Evolutionary conservation across 305 asterid genomes (phyloP), one percentile per base, ranked within the genome.

Genomic region (Striga hermonthica): DNA sequence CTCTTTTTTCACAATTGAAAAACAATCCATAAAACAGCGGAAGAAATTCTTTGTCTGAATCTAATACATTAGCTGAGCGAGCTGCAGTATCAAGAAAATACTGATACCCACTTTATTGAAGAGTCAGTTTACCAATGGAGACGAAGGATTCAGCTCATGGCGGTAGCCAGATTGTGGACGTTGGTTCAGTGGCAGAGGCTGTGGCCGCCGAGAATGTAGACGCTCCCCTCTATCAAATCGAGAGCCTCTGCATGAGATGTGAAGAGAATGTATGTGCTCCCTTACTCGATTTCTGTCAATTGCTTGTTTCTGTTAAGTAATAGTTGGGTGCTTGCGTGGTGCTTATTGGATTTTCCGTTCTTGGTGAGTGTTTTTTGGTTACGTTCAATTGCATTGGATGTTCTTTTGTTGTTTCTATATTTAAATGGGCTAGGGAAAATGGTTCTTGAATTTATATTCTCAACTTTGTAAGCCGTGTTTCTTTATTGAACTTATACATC

Each of bases 161-260:
- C 31, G 59, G 59, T 50, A 61, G 76, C 44, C 80, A 78, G 57
- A 77, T 83, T 6, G 85, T 86, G 73, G 95, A 91, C 75, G 91
- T 89, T 4, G 79, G 92, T 53, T 87, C 98, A 4, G 89, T 91
- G 56, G 96, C 73, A 66, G 92, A 89, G 75, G 90, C 95, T 9
- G 87, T 91, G 58, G 76, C 88, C 4, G 75, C 83, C 50, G 75
- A 81, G 44, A 80, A 73, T 69, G 66, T 77, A 13, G 88, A 84
- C 54, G 78, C 90, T 7, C 95, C 96, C 13, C 83, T 87, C n/a
- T 85, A 84, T 66, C 81, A 52, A 60, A 78, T 89, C 6, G 98
- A 89, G 75, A 91, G 98, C 76, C 89, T 91, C 57, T 91, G 98
- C 70, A 89, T 91, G 96, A 95, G 96, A 8, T 91, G 98, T 67